Conservation (phyloP, 2,329 filamentous ascomycete species). For the Ambrosiella cleistominuta region DNA sequence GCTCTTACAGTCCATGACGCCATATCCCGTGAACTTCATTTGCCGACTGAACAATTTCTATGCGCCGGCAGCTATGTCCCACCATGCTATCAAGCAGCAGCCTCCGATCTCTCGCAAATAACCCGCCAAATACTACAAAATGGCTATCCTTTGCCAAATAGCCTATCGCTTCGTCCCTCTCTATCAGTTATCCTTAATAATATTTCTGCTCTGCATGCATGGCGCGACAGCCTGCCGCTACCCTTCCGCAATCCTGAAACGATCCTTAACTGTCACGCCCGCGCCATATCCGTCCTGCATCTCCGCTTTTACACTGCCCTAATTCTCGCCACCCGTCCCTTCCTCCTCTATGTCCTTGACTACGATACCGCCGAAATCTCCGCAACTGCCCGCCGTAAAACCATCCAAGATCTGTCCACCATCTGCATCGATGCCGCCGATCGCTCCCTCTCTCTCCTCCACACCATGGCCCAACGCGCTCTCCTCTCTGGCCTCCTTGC, state of each 20-base stretch:
- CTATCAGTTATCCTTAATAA: conserved; percentile 14
- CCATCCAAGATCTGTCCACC: conserved; percentile 15
- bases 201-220: conserved; percentile 14
- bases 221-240: conserved; percentile 16
- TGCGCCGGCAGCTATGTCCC: conserved; percentile 18
- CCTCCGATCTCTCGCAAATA: conserved; percentile 16
- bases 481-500: conserved; percentile 16
- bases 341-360: conserved; percentile 15
- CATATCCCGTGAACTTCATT: conserved; percentile 1
- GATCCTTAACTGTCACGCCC: conserved; percentile 15
- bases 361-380: not conserved
- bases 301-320: conserved; percentile 12
- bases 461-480: conserved; percentile 14
- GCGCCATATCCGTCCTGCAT: conserved; percentile 16
- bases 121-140: conserved; percentile 14
- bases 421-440: conserved; percentile 16
- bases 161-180: conserved; percentile 6
- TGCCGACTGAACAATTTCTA: conserved; percentile 15
- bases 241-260: conserved; percentile 16
- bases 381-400: conserved; percentile 13
- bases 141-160: not conserved
- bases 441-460: conserved; percentile 14
- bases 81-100: conserved; percentile 16
- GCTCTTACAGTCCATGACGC: conserved; percentile 15
- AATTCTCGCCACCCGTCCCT: conserved; percentile 13